Percentiles rank a stretch among this genome's conserved stretches.
Conservation (phyloP, 371 early-diverging fungal species). For the Zopfochytrium polystomum region DNA sequence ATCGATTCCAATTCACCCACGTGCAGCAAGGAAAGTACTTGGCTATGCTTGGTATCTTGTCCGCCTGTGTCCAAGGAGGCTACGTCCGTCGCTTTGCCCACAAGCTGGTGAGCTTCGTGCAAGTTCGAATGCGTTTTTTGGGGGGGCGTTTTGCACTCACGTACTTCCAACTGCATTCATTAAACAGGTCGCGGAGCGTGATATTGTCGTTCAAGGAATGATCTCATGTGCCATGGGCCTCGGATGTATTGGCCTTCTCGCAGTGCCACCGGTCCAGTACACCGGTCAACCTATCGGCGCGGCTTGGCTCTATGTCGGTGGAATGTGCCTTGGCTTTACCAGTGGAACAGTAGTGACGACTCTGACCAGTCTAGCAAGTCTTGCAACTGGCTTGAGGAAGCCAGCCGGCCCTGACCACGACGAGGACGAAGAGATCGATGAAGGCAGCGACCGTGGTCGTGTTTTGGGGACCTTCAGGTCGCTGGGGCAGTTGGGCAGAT, state of each 20-base stretch:
- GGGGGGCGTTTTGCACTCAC: too few species aligned
- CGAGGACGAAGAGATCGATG: slow-evolving; percentile 34
- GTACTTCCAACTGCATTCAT: too few species aligned
- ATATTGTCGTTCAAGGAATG: slow-evolving; percentile 77
- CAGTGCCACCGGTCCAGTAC: slow-evolving; percentile 21
- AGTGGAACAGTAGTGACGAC: slow-evolving; percentile 92
- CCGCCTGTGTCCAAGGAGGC: slow-evolving; percentile 87
- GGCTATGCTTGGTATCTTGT: slow-evolving; percentile 81
- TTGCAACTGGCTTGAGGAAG: slow-evolving; percentile 42
- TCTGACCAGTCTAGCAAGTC: slow-evolving; percentile 72
- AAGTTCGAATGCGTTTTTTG: too few species aligned
- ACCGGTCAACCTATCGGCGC: slow-evolving; percentile 10
- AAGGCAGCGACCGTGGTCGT: slow-evolving; percentile 53
- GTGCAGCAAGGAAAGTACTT: slow-evolving; percentile 87
- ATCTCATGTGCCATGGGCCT: slow-evolving; percentile 67
- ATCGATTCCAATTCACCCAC: slow-evolving; percentile 79
- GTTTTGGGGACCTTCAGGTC: slow-evolving; percentile 84
- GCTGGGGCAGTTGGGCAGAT: slow-evolving; percentile 88
- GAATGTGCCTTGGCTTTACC: slow-evolving; percentile 80
- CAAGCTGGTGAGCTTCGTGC: too few species aligned
- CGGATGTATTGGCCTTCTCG: slow-evolving; percentile 58
- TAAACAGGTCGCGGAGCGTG: slow-evolving; percentile 65
- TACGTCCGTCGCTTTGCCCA: slow-evolving; percentile 80
- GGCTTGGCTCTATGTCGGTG: slow-evolving; percentile 56
- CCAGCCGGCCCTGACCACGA: slow-evolving; percentile 6